Evolutionary conservation across 345 rosid genomes (phyloP), one percentile per base, ranked within the genome.

Genomic region (Gynandropsis gynandra): DNA sequence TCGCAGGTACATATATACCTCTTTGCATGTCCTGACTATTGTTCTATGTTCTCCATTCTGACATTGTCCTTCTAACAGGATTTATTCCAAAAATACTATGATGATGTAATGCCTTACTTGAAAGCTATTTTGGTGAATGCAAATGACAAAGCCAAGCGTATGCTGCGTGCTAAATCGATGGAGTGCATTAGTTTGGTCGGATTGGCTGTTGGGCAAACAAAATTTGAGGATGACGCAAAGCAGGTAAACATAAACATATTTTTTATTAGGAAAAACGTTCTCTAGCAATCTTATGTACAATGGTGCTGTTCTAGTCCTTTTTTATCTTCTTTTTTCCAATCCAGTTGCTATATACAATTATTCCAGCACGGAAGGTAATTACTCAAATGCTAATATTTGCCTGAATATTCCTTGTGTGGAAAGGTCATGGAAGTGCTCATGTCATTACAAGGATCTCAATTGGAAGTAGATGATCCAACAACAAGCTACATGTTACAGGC

Each of bases 101-200:
- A 53, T 11, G 52, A 52, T 38, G 72, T 68, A 21, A 62, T 68
- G 64, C 64, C 64, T 57, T 52, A 56, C 56, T 37, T 68, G 34
- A 57, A 68, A 46, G 60, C 61, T 24, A 56, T 68, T 24, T 37
- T 62, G 68, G 34, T 34, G 20, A 46, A 34, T 45, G 72, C 68
- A 1, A 57, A 18, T 24, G 60, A 49, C 8, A 49, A 57, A 62
- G 69, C 85, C 39, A 80, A 77, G 42, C 74, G 86, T 17, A 79
- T 82, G 86, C 81, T 82, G 49, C 89, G 83, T 50, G 89, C 86
- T 44, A 82, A 77, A 61, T 70, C 86, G 27, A 82, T 82, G 86
- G 90, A 79, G 57, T 82, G 90, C 76, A 77, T 82, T 41, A 82
- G 86, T 76, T 62, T 79, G 62, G 83, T 82, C 33, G 86, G 83